phyloP scores from a whole-genome alignment of 1,284 basidiomycete genomes.

The Erythrobasidium hasegawianum region DNA sequence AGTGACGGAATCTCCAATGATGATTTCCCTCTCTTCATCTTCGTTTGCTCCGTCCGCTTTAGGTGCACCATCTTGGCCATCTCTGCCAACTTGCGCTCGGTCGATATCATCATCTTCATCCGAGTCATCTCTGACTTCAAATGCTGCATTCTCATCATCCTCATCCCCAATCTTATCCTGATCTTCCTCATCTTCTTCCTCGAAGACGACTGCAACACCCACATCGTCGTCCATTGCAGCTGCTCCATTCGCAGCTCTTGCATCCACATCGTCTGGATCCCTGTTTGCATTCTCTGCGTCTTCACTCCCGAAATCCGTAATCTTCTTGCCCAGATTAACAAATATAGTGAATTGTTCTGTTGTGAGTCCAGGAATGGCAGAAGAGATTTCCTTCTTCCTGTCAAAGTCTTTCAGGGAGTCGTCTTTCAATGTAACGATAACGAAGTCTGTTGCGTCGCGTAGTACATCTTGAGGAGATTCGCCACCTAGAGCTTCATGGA shows the following conservation, averaged over 20 bases:
- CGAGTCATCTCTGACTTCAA: conserved; percentile 50
- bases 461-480: conserved; percentile 96
- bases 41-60: conserved; percentile 53
- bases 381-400: conserved; percentile 92
- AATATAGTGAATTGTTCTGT: conserved; percentile 81
- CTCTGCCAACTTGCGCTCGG: conserved; percentile 46
- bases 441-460: conserved; percentile 85
- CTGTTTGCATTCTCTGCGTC: conserved; percentile 65
- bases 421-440: conserved; percentile 85
- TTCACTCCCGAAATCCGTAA: conserved; percentile 90
- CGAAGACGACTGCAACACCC: conserved; percentile 85
- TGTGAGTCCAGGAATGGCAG: conserved; percentile 65
- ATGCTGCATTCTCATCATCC: conserved; percentile 61
- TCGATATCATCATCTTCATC: conserved; percentile 59
- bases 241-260: conserved; percentile 49
- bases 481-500: conserved; percentile 72
- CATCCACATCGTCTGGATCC: conserved; percentile 24
- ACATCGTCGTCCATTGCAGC: conserved; percentile 72
- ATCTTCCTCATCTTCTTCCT: conserved; percentile 83
- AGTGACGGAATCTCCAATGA: conserved; percentile 58
- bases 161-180: conserved; percentile 65
- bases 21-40: conserved; percentile 54
- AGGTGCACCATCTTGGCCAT: conserved; percentile 43
- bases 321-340: conserved; percentile 84
- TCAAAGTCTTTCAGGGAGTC: conserved; percentile 92